phyloP scores from a whole-genome alignment of 106 monocot genomes.

The Allium fistulosum region DNA sequence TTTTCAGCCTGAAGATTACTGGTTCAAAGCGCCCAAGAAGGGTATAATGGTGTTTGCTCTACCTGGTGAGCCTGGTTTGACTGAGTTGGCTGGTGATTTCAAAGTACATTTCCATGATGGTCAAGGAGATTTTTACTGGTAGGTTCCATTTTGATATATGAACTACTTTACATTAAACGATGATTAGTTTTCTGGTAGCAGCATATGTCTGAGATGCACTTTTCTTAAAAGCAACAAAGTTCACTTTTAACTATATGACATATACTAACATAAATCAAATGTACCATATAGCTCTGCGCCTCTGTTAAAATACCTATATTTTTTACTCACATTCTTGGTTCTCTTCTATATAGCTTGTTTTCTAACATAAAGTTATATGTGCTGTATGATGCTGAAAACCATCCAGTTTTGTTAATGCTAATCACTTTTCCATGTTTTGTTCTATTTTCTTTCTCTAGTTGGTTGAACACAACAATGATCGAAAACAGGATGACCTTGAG shows the following conservation, averaged over 20 bases:
- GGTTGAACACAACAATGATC: conserved; percentile 89
- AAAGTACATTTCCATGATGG: conserved; percentile 74
- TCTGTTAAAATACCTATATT: no score
- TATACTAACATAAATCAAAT: no score
- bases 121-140: conserved; percentile 79
- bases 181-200: no score
- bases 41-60: conserved; percentile 99
- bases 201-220: no score
- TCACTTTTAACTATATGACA: no score
- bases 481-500: conserved; percentile 69
- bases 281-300: no score
- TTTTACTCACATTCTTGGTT: no score
- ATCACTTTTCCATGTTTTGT: neutral
- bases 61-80: conserved; percentile 87
- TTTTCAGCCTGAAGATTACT: conserved; percentile 73
- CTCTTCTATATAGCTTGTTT: no score
- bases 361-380: no score
- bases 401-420: neutral
- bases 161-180: no score
- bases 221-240: no score
- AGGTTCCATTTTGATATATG: neutral
- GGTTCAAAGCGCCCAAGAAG: conserved; percentile 81
- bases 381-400: neutral
- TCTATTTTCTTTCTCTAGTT: conserved; percentile 39
- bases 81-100: conserved; percentile 86